Conservation (phyloP, 495 filamentous ascomycete species). For the Bacidia gigantensis region DNA sequence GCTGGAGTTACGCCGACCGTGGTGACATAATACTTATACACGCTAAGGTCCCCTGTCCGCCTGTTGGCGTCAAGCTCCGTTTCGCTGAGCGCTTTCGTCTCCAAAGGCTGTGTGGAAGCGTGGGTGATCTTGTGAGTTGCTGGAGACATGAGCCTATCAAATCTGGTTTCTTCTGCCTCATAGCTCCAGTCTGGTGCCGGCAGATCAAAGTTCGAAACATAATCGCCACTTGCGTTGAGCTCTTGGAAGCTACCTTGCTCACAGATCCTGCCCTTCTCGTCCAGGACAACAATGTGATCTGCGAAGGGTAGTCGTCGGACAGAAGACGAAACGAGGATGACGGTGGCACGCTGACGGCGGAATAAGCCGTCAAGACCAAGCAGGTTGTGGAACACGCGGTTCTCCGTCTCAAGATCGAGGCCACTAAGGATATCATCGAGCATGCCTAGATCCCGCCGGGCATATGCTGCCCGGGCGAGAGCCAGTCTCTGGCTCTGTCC, state of each 20-base stretch:
- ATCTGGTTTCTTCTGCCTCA: slow-evolving; percentile 1
- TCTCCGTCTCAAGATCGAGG: slow-evolving; percentile 46
- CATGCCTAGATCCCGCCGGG: slow-evolving; percentile 37
- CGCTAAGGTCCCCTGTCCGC: slow-evolving; percentile 36
- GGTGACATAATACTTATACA: slow-evolving; percentile 46
- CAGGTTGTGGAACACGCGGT: slow-evolving; percentile 42
- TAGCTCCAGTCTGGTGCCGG: slow-evolving; percentile 8
- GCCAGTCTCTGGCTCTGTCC: slow-evolving; percentile 55
- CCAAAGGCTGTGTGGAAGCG: not conserved
- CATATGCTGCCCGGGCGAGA: slow-evolving; percentile 45
- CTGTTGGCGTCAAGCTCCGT: slow-evolving; percentile 22
- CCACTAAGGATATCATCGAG: slow-evolving; percentile 49
- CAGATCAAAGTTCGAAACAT: slow-evolving; percentile 35
- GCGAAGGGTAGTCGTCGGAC: slow-evolving; percentile 34
- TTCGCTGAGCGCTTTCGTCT: not conserved
- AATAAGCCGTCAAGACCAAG: slow-evolving; percentile 43
- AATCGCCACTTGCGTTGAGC: slow-evolving; percentile 32
- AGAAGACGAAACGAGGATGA: slow-evolving; percentile 39
- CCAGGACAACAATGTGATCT: slow-evolving; percentile 39
- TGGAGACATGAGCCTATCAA: slow-evolving; percentile 1
- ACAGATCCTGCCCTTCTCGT: slow-evolving; percentile 27
- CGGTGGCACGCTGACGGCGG: slow-evolving; percentile 32
- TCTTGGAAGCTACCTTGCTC: slow-evolving; percentile 40
- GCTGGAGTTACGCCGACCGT: slow-evolving; percentile 36
- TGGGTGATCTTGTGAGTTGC: not conserved